Evolutionary conservation across 306 rosid genomes (phyloP).

Genomic region (Trifolium dubium): DNA sequence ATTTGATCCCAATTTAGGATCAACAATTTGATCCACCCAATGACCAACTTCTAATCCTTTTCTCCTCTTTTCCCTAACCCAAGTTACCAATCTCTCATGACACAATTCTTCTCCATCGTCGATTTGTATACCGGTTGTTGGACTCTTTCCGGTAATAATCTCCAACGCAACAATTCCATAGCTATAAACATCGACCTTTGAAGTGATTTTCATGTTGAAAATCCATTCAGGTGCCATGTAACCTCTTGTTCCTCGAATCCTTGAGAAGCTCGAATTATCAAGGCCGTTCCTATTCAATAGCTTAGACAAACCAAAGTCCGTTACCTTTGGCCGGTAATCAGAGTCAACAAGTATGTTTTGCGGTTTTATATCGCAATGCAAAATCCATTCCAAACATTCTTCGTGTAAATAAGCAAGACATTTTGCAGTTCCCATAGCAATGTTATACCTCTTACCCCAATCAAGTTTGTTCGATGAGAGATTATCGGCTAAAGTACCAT

Average conservation of each 20-base stretch:
- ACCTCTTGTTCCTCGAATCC: conserved; percentile 65
- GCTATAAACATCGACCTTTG: conserved; percentile 45
- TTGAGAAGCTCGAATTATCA: conserved; percentile 48
- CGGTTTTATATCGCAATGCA: conserved; percentile 54
- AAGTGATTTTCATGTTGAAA: conserved; percentile 33
- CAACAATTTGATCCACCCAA: conserved; percentile 34
- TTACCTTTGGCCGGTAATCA: conserved; percentile 32
- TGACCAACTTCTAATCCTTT: not conserved
- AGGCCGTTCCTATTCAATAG: conserved; percentile 33
- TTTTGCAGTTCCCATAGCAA: conserved; percentile 50
- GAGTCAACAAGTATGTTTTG: conserved; percentile 40
- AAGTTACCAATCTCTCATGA: conserved; percentile 26
- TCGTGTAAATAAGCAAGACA: conserved; percentile 62
- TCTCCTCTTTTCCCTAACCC: conserved; percentile 31
- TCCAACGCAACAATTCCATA: conserved; percentile 40
- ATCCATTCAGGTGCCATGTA: conserved; percentile 51
- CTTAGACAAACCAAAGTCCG: conserved; percentile 40
- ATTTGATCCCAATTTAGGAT: conserved; percentile 18
- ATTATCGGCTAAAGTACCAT: conserved; percentile 21
- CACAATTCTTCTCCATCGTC: not conserved
- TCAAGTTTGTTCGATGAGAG: not conserved
- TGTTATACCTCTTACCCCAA: conserved; percentile 31
- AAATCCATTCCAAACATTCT: conserved; percentile 67
- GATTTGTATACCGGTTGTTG: conserved; percentile 11
- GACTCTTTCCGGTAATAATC: conserved; percentile 38